Evolutionary conservation across 2,329 filamentous ascomycete genomes (phyloP).

Genomic region (Hymenoscyphus repandus): DNA sequence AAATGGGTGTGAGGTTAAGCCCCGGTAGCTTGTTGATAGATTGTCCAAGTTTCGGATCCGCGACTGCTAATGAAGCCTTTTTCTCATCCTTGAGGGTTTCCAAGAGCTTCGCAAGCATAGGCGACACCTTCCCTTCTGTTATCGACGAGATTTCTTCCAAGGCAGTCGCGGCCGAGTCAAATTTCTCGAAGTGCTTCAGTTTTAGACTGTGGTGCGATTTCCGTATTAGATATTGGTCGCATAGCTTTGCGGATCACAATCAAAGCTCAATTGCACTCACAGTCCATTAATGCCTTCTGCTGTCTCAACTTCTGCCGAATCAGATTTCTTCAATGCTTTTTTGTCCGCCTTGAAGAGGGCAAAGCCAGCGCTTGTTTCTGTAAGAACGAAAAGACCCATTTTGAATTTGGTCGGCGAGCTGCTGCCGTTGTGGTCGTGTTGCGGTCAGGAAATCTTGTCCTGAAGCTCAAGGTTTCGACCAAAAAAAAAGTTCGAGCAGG

Average conservation of each 20-base stretch:
- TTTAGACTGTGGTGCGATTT: slow-evolving; percentile 58
- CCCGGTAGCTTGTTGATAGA: slow-evolving; percentile 89
- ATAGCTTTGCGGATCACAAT: slow-evolving; percentile 2
- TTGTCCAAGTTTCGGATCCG: slow-evolving; percentile 85
- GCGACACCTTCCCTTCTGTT: slow-evolving; percentile 91
- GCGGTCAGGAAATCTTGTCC: slow-evolving; percentile 9
- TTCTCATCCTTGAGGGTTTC: slow-evolving; percentile 94
- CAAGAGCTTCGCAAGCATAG: slow-evolving; percentile 75
- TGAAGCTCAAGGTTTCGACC: slow-evolving; percentile 12
- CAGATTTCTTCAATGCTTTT: slow-evolving; percentile 88
- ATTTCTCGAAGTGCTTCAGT: slow-evolving; percentile 96
- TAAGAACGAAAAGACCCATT: slow-evolving; percentile 89
- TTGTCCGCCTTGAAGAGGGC: slow-evolving; percentile 99
- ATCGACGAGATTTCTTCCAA: slow-evolving; percentile 85
- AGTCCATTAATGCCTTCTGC: slow-evolving; percentile 82
- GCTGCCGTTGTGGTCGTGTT: slow-evolving; percentile 8
- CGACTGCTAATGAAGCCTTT: slow-evolving; percentile 90
- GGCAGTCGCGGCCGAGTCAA: slow-evolving; percentile 85
- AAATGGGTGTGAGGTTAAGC: slow-evolving; percentile 77
- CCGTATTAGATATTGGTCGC: slow-evolving; percentile 16
- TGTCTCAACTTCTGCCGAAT: slow-evolving; percentile 67
- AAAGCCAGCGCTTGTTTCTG: slow-evolving; percentile 83
- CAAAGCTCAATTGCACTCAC: slow-evolving; percentile 48
- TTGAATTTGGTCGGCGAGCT: slow-evolving; percentile 30
- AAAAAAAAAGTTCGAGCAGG: slow-evolving; percentile 19